phyloP scores from a whole-genome alignment of 2,329 filamentous ascomycete genomes.

The Ceratocystis cubensis region DNA sequence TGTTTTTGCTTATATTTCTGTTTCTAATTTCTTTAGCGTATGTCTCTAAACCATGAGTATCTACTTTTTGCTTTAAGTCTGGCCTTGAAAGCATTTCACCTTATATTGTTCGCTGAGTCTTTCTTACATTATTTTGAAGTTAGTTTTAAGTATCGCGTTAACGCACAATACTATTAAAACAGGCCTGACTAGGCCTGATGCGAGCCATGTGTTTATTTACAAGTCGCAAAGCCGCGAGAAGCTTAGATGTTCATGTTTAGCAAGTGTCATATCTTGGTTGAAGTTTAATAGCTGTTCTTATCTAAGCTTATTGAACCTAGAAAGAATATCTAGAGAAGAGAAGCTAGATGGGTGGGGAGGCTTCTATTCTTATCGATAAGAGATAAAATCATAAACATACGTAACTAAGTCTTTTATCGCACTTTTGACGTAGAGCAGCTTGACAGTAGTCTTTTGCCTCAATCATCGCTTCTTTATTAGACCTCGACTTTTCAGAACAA shows the following conservation, averaged over 20 bases:
- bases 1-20: background rate
- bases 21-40: background rate
- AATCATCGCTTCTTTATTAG: background rate
- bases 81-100: background rate
- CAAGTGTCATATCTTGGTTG: too few relatives aligned
- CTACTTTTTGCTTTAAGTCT: background rate
- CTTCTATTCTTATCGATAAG: conserved; percentile 14
- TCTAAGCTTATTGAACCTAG: too few relatives aligned
- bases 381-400: background rate
- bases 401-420: background rate
- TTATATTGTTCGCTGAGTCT: background rate
- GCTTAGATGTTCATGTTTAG: too few relatives aligned
- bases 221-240: too few relatives aligned
- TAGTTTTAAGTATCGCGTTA: background rate
- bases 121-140: background rate
- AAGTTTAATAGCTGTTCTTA: too few relatives aligned
- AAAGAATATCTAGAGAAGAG: too few relatives aligned
- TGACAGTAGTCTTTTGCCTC: background rate
- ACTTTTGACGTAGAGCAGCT: background rate
- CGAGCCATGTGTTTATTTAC: too few relatives aligned
- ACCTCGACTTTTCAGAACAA: background rate
- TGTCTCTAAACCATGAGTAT: background rate
- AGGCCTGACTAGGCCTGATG: background rate
- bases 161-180: background rate
- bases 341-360: conserved; percentile 4